Conservation (phyloP, 2,329 filamentous ascomycete genomes). For the Exophiala viscosa region DNA sequence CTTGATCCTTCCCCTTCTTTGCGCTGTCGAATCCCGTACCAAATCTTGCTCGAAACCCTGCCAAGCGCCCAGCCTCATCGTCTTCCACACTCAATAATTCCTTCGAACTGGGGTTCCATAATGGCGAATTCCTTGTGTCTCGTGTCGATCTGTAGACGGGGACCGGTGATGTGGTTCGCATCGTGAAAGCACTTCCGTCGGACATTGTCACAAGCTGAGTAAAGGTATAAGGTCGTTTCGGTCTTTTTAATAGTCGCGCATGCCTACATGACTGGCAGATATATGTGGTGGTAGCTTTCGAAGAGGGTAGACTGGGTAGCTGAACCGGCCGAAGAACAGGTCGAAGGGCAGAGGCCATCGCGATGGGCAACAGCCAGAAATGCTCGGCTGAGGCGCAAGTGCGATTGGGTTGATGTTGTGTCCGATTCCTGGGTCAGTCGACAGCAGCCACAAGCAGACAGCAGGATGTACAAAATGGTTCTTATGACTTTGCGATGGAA, state of each 20-base stretch:
- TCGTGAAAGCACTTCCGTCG: conserved; percentile 74
- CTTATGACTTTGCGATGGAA: too few species aligned
- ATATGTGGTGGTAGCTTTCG: conserved; percentile 36
- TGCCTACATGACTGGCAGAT: conserved; percentile 64
- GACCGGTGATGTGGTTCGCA: conserved; percentile 49
- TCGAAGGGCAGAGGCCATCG: conserved; percentile 24
- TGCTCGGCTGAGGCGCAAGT: not conserved
- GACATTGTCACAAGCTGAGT: conserved; percentile 93
- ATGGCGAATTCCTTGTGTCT: conserved; percentile 80
- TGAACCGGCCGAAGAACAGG: conserved; percentile 24
- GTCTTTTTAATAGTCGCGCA: conserved; percentile 79
- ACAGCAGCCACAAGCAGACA: too few species aligned
- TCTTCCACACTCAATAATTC: conserved; percentile 84
- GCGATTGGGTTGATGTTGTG: not conserved
- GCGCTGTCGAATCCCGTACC: conserved; percentile 74
- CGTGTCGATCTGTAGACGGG: conserved; percentile 64
- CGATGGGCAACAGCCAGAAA: not conserved
- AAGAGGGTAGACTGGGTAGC: conserved; percentile 23
- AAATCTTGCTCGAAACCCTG: conserved; percentile 79
- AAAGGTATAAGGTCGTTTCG: conserved; percentile 91
- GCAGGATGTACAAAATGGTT: too few species aligned
- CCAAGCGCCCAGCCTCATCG: conserved; percentile 87
- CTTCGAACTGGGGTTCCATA: conserved; percentile 86
- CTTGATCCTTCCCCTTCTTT: conserved; percentile 27
- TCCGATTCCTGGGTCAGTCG: too few species aligned